Conservation (phyloP, 768 basidiomycete species). For the Favolaschia claudopus region DNA sequence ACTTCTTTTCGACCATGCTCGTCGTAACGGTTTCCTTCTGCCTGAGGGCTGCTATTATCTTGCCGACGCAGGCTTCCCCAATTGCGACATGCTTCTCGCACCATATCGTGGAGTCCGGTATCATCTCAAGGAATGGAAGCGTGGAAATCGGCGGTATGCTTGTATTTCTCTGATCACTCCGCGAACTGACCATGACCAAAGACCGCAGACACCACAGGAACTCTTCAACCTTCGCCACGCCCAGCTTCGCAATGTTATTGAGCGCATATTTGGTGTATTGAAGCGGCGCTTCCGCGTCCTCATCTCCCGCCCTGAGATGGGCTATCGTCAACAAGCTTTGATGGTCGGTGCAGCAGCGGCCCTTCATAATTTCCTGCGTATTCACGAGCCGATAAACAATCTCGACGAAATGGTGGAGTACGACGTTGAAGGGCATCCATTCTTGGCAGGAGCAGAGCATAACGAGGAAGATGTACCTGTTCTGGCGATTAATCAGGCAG, state of each 20-base stretch:
- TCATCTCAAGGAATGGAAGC: slow-evolving; percentile 33
- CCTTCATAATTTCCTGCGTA: slow-evolving; percentile 34
- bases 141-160: neutral
- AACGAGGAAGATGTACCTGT: neutral
- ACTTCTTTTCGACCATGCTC: too few relatives aligned
- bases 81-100: slow-evolving; percentile 28
- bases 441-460: neutral
- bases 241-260: slow-evolving; percentile 12
- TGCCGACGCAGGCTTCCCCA: too few relatives aligned
- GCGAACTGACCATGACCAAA: neutral
- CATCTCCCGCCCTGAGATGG: slow-evolving; percentile 14
- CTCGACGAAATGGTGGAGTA: slow-evolving; percentile 9
- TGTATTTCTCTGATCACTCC: neutral
- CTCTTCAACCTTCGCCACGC: slow-evolving; percentile 17
- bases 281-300: slow-evolving; percentile 15
- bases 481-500: neutral
- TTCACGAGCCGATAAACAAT: slow-evolving; percentile 21
- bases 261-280: slow-evolving; percentile 12
- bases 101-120: slow-evolving; percentile 31
- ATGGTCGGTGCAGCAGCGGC: slow-evolving; percentile 26
- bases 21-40: too few relatives aligned
- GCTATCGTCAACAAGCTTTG: slow-evolving; percentile 21
- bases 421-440: slow-evolving; percentile 12
- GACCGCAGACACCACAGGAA: neutral
- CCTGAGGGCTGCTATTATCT: too few relatives aligned